Base-by-base conservation (phyloP, 768 basidiomycete genomes). In the Leccinum obscurum region DNA sequence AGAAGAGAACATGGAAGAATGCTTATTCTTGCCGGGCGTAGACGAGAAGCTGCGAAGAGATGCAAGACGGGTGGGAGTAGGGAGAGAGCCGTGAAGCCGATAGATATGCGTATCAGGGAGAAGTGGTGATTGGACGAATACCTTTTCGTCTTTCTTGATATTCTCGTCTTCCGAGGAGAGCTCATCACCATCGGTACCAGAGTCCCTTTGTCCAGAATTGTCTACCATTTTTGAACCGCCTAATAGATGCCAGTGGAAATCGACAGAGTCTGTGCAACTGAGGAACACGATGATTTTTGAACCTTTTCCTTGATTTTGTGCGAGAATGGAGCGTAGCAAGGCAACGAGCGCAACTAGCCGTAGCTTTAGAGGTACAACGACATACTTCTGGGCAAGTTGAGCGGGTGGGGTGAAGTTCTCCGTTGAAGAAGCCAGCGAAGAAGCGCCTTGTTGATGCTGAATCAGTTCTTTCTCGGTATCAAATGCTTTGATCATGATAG, bases 211-310 rank as follows among this genome's bases (percentile, higher is more conserved):
- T 24, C 70, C 72, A 1, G 64, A 62, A 6, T 65, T 69, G 2
- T 65, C 76, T 8, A 80, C 84, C 90, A 96, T 95, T 6, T 75
- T 68, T 20, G 92, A 78, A 5, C 86, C 84, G 0, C 88, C 89
- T 1, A 98, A 75, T 22, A 98, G 77, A 54, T 82, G 84, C 93
- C 93, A 98, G 70, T 96, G 94, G 68, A 93, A 98, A 72, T 99
- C 96, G 17, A 99, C 97, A 3, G 97, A 95, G 74, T 98, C 96
- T 6, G 95, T 98, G 68, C 94, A 98, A 66, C 92, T 96, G 62
- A 99, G 77, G 76, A 99, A 99, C 6, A 99, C 93, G 52, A 99
- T 93, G 57, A 97, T 85, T 74, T 92, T 93, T 46, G 81, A 80
- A 11, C 83, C 83, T 46, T 78, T 78, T 46, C 74, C 74, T 65